Percentiles rank a stretch among this genome's conserved stretches.
These are phyloP conservation scores for Immersiporthe knoxdaviesiana DNA, from an alignment of 2,329 filamentous ascomycete species.

Conservation along the genomic window DNA sequence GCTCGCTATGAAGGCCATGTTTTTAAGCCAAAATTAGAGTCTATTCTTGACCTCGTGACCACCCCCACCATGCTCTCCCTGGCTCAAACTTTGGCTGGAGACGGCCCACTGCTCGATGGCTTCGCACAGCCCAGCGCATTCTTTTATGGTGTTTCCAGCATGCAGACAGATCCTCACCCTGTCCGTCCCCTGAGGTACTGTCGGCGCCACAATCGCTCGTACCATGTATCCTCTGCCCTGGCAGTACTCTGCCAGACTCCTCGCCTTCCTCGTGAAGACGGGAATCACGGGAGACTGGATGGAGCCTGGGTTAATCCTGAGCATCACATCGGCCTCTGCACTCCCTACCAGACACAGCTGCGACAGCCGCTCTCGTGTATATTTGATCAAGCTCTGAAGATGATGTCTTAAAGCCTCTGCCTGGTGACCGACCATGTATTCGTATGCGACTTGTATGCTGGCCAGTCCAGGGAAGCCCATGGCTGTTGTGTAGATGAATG, in stretches of 20 bases:
- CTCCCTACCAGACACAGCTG: conserved; percentile 36
- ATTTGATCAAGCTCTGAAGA: conserved; percentile 50
- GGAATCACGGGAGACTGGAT: conserved; percentile 68
- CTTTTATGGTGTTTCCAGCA: conserved; percentile 59
- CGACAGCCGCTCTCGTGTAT: conserved; percentile 49
- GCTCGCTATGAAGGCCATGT: no score
- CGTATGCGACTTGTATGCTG: conserved; percentile 61
- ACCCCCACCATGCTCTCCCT: no score
- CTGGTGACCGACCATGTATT: conserved; percentile 54
- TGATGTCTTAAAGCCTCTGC: conserved; percentile 45
- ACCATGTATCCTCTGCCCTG: conserved; percentile 63
- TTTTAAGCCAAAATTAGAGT: background rate
- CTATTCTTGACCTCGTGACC: background rate
- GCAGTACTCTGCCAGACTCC: conserved; percentile 61
- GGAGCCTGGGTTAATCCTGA: conserved; percentile 34
- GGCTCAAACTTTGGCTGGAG: no score
- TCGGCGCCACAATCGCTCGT: conserved; percentile 69
- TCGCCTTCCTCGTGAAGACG: conserved; percentile 60
- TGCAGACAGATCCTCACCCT: conserved; percentile 70
- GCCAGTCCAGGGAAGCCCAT: conserved; percentile 65
- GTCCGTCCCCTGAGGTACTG: conserved; percentile 65
- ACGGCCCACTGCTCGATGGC: conserved; percentile 15
- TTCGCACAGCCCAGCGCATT: conserved; percentile 3
- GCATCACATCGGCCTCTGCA: background rate
- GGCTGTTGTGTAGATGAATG: conserved; percentile 74